A percentile compares a stretch with the other conserved stretches of the same genome.
These are phyloP conservation scores for Hypholoma fasciculare DNA, from an alignment of 768 basidiomycete genomes.

Conservation along the genomic window DNA sequence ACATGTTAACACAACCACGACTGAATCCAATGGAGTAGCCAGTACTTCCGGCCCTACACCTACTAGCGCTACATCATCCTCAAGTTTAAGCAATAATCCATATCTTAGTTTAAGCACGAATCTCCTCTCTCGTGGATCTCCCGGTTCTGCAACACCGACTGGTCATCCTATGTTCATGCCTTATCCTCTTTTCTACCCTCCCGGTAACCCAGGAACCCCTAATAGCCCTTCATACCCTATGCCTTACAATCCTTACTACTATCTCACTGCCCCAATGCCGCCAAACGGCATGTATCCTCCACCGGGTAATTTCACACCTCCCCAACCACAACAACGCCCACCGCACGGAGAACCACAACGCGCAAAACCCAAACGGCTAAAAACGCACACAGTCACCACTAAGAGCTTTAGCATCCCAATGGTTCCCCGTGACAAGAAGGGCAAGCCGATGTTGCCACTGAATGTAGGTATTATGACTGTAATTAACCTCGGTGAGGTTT, in stretches of 20 bases:
- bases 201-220: constrained; percentile 39
- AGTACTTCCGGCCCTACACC: constrained; percentile 15
- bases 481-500: constrained; percentile 70
- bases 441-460: constrained; percentile 72
- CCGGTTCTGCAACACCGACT: constrained; percentile 23
- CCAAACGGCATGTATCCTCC: constrained; percentile 37
- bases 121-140: constrained; percentile 22
- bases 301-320: constrained; percentile 24
- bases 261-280: constrained; percentile 37
- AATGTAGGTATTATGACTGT: constrained; percentile 90
- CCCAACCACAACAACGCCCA: constrained; percentile 16
- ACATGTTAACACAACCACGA: constrained; percentile 9
- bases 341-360: constrained; percentile 38
- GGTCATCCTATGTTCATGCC: constrained; percentile 38
- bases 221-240: constrained; percentile 30
- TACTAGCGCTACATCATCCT: constrained; percentile 22
- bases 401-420: constrained; percentile 77
- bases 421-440: constrained; percentile 73
- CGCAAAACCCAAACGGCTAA: constrained; percentile 74
- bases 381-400: constrained; percentile 79
- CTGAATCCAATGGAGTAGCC: constrained; percentile 13
- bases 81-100: constrained; percentile 31
- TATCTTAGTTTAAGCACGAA: constrained; percentile 33
- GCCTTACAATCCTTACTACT: constrained; percentile 47
- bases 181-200: constrained; percentile 42